Evolutionary conservation across 2,329 filamentous ascomycete species (phyloP), one percentile per base, ranked within the genome.

Genomic region (Colletotrichum sp.): DNA sequence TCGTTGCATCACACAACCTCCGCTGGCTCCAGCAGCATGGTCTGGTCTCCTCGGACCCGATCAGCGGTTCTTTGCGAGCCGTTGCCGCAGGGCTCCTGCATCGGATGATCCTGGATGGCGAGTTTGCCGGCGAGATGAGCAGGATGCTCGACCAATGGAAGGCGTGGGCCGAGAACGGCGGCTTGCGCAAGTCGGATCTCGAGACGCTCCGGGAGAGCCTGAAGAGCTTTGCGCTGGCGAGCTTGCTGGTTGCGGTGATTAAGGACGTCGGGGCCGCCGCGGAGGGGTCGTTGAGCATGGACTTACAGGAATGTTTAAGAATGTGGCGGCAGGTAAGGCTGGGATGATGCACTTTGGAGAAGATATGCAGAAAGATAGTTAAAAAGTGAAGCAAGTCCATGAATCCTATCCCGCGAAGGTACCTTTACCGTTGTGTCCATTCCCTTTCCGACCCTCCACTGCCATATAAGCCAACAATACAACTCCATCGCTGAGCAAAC

Each of bases 291-390:
- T 74, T 90, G 69, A 83, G 87, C 5, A 84, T 87, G 82, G 89
- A 91, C 66, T 78, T 91, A 79, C 89, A 90, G 79, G 89, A 91
- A 77, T 90, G 89, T 71, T 77, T 91, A 77, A 79, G 85, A 16
- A 85, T 90, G 80, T 91, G 89, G 90, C 87, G 84, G 76, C 87
- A 85, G 68, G 88, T 91, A 12, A 82, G 89, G 61, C 80, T 91
- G 14, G 90, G 89, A 7, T 90, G 76, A 64, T 10, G 24, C 59
- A 24, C 34, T 38, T 21, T 12, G n/a, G 12, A 52, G 43, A 6
- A 12, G 5, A 1, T 7, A 52, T 52, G 43, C 43, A n/a, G 2
- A 32, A 62, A 30, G 9, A 4, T 12, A 30, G 2, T 59, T 30
- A 2, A 59, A 24, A 30, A 32, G 30, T 59, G 56, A 59, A 30